A percentile compares a stretch with the other conserved stretches of the same genome.
These are phyloP conservation scores for Dactylonectria macrodidyma DNA, from an alignment of 2,329 filamentous ascomycete species.

Conservation along the genomic window DNA sequence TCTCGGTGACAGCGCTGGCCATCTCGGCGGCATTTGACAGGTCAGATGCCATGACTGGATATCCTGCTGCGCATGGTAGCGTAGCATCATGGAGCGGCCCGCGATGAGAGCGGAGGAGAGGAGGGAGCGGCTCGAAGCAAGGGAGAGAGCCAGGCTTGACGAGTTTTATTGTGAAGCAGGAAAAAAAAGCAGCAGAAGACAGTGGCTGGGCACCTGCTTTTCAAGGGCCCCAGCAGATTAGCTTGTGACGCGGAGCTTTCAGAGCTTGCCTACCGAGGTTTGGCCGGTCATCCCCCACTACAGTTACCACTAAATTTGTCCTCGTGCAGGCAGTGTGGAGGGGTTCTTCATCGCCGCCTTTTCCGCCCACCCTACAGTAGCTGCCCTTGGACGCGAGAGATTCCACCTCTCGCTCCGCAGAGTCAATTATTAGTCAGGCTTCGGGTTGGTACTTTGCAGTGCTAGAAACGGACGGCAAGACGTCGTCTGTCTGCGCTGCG, in stretches of 20 bases:
- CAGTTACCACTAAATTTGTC: slow-evolving; percentile 38
- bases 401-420: slow-evolving; percentile 16
- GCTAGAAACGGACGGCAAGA: slow-evolving; percentile 29
- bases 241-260: slow-evolving; percentile 49
- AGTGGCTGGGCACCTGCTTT: slow-evolving; percentile 32
- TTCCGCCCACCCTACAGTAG: slow-evolving; percentile 10
- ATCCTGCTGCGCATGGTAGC: slow-evolving; percentile 48
- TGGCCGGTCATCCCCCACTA: slow-evolving; percentile 41
- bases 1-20: slow-evolving; percentile 52
- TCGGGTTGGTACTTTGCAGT: slow-evolving; percentile 9
- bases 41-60: slow-evolving; percentile 59
- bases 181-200: slow-evolving; percentile 43
- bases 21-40: slow-evolving; percentile 55
- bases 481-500: slow-evolving; percentile 25
- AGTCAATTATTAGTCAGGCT: slow-evolving; percentile 11
- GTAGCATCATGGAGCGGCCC: slow-evolving; percentile 55
- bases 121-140: slow-evolving; percentile 29
- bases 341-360: slow-evolving; percentile 35
- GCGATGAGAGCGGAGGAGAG: slow-evolving; percentile 34
- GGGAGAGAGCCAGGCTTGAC: slow-evolving; percentile 23
- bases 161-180: slow-evolving; percentile 42
- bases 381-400: slow-evolving; percentile 25
- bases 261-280: slow-evolving; percentile 46
- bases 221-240: slow-evolving; percentile 43
- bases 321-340: slow-evolving; percentile 41